Evolutionary conservation across 208 protist species (phyloP).

Genomic region (Naegleria gruberi): DNA sequence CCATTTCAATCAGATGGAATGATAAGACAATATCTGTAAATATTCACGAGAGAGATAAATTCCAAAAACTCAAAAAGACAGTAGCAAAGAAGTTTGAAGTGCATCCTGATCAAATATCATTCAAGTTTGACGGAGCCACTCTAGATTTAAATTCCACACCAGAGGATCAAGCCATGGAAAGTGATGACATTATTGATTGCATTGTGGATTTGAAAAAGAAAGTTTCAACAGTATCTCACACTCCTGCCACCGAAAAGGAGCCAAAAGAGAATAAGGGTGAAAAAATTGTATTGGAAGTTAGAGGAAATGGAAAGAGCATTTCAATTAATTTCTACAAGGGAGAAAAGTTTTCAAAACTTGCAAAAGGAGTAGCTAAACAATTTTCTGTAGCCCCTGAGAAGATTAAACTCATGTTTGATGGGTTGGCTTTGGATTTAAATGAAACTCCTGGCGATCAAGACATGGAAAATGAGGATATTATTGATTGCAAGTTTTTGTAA

Average conservation of each 20-base stretch:
- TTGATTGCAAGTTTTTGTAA: slow-evolving; percentile 6
- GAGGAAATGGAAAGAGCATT: neutral
- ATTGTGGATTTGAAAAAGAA: neutral
- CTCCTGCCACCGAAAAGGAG: neutral
- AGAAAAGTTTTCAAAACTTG: neutral
- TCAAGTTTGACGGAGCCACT: neutral
- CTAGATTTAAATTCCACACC: neutral
- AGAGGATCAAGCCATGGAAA: slow-evolving; percentile 8
- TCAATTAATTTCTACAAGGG: neutral
- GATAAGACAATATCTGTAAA: neutral
- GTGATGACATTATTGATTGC: slow-evolving; percentile 3
- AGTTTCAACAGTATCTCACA: neutral
- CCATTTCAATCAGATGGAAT: neutral
- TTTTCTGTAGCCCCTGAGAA: neutral
- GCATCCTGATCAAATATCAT: neutral
- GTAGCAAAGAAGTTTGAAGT: neutral
- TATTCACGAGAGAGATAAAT: neutral
- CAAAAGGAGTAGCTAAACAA: neutral
- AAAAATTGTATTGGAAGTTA: neutral
- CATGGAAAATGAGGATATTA: slow-evolving; percentile 15
- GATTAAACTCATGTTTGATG: neutral
- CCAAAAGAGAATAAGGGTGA: neutral
- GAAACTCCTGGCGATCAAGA: slow-evolving; percentile 1
- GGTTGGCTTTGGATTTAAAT: neutral
- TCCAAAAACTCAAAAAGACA: neutral